Evolutionary conservation across 495 filamentous ascomycete genomes (phyloP).

Genomic region (Penicillium fimorum): DNA sequence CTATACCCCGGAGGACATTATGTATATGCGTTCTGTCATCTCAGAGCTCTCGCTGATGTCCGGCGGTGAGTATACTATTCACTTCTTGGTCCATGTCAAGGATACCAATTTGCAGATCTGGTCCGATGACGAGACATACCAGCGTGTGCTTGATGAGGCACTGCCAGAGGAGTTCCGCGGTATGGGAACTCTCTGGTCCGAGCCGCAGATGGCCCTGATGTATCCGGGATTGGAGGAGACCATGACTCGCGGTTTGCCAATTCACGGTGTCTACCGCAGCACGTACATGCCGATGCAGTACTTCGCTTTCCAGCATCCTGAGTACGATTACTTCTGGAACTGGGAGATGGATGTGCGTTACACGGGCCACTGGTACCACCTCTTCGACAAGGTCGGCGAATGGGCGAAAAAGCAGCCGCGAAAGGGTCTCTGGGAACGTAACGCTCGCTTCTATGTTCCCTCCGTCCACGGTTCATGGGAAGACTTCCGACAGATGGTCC

Average conservation of each 20-base stretch:
- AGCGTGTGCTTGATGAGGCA: conserved; percentile 62
- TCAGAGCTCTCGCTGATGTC: conserved; percentile 61
- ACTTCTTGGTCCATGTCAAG: conserved; percentile 67
- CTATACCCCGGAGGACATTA: conserved; percentile 51
- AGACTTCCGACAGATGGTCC: conserved; percentile 89
- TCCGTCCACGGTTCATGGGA: conserved; percentile 86
- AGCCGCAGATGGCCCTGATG: conserved; percentile 82
- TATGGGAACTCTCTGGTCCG: conserved; percentile 87
- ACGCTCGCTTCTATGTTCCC: conserved; percentile 87
- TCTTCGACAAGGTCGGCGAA: conserved; percentile 68
- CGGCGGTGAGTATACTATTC: conserved; percentile 61
- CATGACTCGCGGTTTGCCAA: conserved; percentile 67
- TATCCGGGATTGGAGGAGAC: conserved; percentile 81
- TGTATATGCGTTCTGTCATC: conserved; percentile 58
- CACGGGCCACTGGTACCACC: conserved; percentile 92
- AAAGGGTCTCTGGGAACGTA: conserved; percentile 92
- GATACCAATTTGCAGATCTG: conserved; percentile 63
- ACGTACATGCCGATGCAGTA: conserved; percentile 92
- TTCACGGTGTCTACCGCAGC: conserved; percentile 88
- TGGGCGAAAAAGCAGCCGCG: conserved; percentile 86
- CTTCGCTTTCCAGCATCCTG: conserved; percentile 84
- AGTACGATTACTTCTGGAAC: conserved; percentile 97
- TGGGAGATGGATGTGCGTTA: conserved; percentile 98
- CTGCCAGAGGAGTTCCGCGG: conserved; percentile 86
- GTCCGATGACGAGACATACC: conserved; percentile 61